Evolutionary conservation across 2,329 filamentous ascomycete genomes (phyloP).

Genomic region (Apiospora saccharicola): DNA sequence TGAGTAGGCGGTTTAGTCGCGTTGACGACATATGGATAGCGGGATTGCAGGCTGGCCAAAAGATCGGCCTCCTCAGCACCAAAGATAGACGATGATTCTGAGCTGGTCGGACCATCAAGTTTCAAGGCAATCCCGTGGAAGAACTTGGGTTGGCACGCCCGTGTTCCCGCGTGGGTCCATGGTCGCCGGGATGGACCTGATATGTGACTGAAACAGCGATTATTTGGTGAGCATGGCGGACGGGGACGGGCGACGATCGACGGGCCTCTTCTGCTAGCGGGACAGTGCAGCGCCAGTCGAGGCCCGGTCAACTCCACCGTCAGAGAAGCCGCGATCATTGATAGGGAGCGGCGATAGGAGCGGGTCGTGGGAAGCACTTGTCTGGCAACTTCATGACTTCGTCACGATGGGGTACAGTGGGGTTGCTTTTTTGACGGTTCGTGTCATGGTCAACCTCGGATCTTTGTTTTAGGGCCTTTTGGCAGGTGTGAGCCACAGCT

Average conservation of each 20-base stretch:
- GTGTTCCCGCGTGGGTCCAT: background rate
- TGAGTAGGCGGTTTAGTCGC: background rate
- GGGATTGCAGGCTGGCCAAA: background rate
- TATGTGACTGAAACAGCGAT: background rate
- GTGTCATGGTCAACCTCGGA: constrained; percentile 11
- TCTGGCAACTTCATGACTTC: constrained; percentile 4
- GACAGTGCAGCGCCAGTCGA: constrained; percentile 32
- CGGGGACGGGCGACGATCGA: constrained; percentile 4
- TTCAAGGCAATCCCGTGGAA: background rate
- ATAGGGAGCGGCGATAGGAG: constrained; percentile 23
- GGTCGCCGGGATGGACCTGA: background rate
- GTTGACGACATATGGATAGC: background rate
- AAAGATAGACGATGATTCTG: background rate
- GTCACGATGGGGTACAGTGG: constrained; percentile 10
- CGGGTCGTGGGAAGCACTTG: background rate
- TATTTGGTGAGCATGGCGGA: background rate
- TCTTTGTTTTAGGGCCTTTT: background rate
- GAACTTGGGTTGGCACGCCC: background rate
- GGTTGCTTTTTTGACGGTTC: background rate
- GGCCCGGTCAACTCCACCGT: constrained; percentile 35
- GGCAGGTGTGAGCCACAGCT: background rate
- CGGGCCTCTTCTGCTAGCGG: constrained; percentile 3
- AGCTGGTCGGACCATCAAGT: background rate
- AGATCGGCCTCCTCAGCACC: background rate
- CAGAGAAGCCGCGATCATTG: constrained; percentile 34